phyloP scores from a whole-genome alignment of 2,329 filamentous ascomycete species.

The Botrytis galanthina region DNA sequence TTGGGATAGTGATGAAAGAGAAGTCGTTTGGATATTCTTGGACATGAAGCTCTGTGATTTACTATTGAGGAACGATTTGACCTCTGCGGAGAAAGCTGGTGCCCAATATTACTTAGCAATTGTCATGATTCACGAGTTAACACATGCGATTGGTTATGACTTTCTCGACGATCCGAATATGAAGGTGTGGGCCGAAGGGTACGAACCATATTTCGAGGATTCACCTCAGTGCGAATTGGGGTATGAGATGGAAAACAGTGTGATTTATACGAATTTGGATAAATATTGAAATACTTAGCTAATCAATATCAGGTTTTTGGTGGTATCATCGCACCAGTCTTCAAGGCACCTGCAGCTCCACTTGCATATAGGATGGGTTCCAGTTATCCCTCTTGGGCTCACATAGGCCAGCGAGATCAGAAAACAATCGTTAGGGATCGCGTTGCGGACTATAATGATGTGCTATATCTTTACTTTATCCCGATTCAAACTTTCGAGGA shows the following conservation, averaged over 20 bases:
- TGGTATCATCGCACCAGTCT: slow-evolving; percentile 4
- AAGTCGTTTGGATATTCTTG: slow-evolving; percentile 3
- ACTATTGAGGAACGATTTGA: slow-evolving; percentile 12
- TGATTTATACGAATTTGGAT: not conserved
- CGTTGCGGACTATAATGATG: not conserved
- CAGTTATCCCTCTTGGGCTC: not conserved
- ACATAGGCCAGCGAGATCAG: fast-evolving
- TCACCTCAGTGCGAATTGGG: slow-evolving; percentile 9
- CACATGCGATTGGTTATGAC: not conserved
- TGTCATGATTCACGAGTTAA: slow-evolving; percentile 10
- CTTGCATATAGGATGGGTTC: not conserved
- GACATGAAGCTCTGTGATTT: not conserved
- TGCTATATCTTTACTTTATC: not conserved
- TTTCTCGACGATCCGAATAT: not conserved
- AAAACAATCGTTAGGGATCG: not conserved
- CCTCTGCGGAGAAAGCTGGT: slow-evolving; percentile 6
- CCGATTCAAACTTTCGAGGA: slow-evolving; percentile 14
- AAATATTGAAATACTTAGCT: not conserved
- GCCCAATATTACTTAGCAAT: not conserved
- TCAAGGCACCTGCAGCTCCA: not conserved
- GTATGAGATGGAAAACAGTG: slow-evolving; percentile 12
- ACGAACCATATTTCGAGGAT: slow-evolving; percentile 15
- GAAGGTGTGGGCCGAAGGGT: fast-evolving
- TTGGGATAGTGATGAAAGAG: not conserved
- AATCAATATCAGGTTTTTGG: slow-evolving; percentile 6